A percentile compares a stretch with the other conserved stretches of the same genome.
phyloP scores from a whole-genome alignment of 1,139 yeast genomes.

The Eremothecium coryli region DNA sequence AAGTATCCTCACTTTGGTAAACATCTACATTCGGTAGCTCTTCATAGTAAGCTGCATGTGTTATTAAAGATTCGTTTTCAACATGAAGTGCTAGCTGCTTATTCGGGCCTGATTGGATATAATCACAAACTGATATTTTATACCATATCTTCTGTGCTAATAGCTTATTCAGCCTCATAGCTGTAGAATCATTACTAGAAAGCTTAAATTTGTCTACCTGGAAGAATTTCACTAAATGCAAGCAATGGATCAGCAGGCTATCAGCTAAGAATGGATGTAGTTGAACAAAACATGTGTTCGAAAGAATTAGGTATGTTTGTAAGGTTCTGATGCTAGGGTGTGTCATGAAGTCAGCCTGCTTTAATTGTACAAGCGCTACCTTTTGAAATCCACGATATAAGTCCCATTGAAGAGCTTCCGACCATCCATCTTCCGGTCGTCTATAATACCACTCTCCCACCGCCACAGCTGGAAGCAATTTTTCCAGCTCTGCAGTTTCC shows the following conservation, averaged over 20 bases:
- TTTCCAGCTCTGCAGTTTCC: constrained; percentile 14
- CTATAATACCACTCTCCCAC: constrained; percentile 9
- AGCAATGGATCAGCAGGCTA: constrained; percentile 18
- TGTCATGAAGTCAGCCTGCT: constrained; percentile 15
- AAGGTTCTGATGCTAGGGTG: constrained; percentile 24
- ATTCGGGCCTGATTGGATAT: constrained; percentile 20
- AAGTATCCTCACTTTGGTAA: constrained; percentile 24
- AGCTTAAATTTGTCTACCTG: constrained; percentile 17
- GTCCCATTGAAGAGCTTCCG: constrained; percentile 13
- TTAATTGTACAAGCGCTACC: constrained; percentile 14
- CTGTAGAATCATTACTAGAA: constrained; percentile 18
- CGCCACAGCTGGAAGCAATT: constrained; percentile 11
- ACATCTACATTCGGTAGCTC: constrained; percentile 22
- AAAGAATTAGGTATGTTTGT: constrained; percentile 22
- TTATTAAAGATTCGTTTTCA: constrained; percentile 23
- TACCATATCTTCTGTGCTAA: constrained; percentile 26
- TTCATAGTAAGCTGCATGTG: constrained; percentile 20
- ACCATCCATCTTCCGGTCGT: constrained; percentile 10
- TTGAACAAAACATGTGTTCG: constrained; percentile 19
- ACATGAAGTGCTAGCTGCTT: constrained; percentile 19
- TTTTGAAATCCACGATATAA: constrained; percentile 13
- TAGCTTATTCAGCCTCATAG: constrained; percentile 18
- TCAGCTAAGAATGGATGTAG: constrained; percentile 12
- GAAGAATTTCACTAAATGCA: constrained; percentile 21
- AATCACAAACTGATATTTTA: constrained; percentile 22